These are phyloP conservation scores for Erysimum cheiranthoides DNA, from an alignment of 345 rosid genomes.

Conservation along the genomic window DNA sequence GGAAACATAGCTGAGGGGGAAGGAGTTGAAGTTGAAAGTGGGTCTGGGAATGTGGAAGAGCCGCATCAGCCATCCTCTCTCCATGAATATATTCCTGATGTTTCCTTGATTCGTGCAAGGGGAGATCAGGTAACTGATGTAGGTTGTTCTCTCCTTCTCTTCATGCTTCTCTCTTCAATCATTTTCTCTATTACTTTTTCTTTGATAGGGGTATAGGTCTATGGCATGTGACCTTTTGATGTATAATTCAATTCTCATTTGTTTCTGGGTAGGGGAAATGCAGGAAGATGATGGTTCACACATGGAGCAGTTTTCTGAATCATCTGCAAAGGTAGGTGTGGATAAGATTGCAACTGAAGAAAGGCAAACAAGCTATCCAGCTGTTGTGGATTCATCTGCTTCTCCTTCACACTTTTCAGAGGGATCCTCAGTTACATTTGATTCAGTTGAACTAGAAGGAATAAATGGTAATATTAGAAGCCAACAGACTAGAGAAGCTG, in stretches of 20 bases:
- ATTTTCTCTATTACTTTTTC: constrained; percentile 21
- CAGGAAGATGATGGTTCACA: constrained; percentile 76
- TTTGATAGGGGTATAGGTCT: constrained; percentile 27
- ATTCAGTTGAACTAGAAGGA: constrained; percentile 45
- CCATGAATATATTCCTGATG: constrained; percentile 52
- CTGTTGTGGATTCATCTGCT: constrained; percentile 40
- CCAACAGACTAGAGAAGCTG: constrained; percentile 30
- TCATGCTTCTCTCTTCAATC: constrained; percentile 21
- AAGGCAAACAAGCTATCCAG: constrained; percentile 43
- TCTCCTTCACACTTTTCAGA: constrained; percentile 38
- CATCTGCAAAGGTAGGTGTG: constrained; percentile 35
- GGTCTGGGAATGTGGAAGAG: constrained; percentile 41
- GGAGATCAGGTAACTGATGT: constrained; percentile 82
- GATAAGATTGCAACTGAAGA: constrained; percentile 43
- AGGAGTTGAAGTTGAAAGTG: constrained; percentile 43
- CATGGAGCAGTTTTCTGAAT: constrained; percentile 50
- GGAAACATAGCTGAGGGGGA: constrained; percentile 41
- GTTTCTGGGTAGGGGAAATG: constrained; percentile 92
- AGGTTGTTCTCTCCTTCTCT: constrained; percentile 75
- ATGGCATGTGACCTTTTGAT: constrained; percentile 44
- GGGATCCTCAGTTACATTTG: constrained; percentile 44
- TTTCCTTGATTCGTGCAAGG: constrained; percentile 52
- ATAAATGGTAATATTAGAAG: constrained; percentile 26
- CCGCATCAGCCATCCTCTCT: constrained; percentile 45
- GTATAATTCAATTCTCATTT: constrained; percentile 75